Evolutionary conservation across 257 asterid genomes (phyloP), one percentile per base, ranked within the genome.

Genomic region (Nicotiana tabacum): DNA sequence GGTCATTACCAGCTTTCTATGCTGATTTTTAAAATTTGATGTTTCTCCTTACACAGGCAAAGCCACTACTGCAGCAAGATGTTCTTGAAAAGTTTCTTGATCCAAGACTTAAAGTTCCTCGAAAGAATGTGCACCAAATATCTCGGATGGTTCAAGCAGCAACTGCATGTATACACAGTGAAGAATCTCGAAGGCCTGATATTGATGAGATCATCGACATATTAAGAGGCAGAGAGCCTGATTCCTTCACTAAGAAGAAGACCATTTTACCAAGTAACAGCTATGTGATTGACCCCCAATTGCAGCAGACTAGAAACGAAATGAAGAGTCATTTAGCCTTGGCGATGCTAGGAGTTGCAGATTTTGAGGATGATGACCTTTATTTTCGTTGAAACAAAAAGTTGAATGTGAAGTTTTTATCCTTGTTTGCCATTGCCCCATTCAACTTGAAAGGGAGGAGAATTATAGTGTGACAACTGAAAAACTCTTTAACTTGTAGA

Each of bases 301-400:
- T 85, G 85, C 91, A 88, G 76, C 91, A 84, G 84, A 88, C 93
- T 0, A 91, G 88, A 83, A 96, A 92, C 78, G 98, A 96, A 85
- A 92, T 90, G 95, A 92, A 85, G 84, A 88, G 88, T 87, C 97
- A 96, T 84, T 91, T 94, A 55, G 94, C 98, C 27, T 81, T 96
- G 87, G 99, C 99, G 58, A 94, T 96, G 99, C 88, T 91, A 8
- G 99, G 97, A 77, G 96, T 92, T 53, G 13, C 90, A 3, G 98
- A 96, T 68, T 85, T 88, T 24, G 98, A 91, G 55, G 93, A 90
- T 0, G 98, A 90, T 9, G 93, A 90, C 65, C 83, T 87, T 37
- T 64, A 88, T 80, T 82, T 88, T 87, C 85, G 93, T 78, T 92
- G 94, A 95, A 51, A 48, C 15, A 15, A 76, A 29, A 13, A 24